phyloP scores from a whole-genome alignment of 305 asterid genomes.

The Ruellia speciosa region DNA sequence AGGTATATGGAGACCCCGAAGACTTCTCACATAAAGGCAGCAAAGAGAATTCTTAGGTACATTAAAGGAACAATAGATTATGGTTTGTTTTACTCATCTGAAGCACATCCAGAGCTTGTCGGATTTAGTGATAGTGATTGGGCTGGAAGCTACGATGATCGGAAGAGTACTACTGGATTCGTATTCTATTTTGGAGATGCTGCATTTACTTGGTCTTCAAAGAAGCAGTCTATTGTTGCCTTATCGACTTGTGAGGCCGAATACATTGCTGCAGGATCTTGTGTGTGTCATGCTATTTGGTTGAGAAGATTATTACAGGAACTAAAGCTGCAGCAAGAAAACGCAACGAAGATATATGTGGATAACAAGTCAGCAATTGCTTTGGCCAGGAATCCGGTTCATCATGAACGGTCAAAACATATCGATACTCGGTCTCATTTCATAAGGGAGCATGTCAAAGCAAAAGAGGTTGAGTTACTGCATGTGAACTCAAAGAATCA shows the following conservation, averaged over 20 bases:
- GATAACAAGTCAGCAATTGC: no score
- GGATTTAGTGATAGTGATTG: constrained; percentile 5
- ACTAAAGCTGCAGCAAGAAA: not conserved
- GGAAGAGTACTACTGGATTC: not conserved
- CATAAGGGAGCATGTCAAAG: no score
- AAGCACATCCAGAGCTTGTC: not conserved
- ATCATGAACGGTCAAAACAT: no score
- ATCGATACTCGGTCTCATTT: no score
- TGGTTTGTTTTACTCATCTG: not conserved
- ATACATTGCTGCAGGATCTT: not conserved
- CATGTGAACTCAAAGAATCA: no score
- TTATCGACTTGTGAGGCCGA: constrained; percentile 1
- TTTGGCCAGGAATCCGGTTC: no score
- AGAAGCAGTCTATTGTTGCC: constrained; percentile 1
- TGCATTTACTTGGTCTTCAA: constrained; percentile 3
- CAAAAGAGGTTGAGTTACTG: no score
- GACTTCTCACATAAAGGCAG: not conserved
- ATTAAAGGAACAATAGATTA: not conserved
- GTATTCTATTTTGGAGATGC: not conserved
- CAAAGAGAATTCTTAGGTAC: not conserved
- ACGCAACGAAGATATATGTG: not conserved
- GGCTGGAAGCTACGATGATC: not conserved
- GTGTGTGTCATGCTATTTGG: constrained; percentile 3
- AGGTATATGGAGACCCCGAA: not conserved
- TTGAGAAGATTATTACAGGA: not conserved